Percentiles rank a stretch among this genome's conserved stretches.
These are phyloP conservation scores for Macrocybe gigantea DNA, from an alignment of 768 basidiomycete species.

Conservation along the genomic window DNA sequence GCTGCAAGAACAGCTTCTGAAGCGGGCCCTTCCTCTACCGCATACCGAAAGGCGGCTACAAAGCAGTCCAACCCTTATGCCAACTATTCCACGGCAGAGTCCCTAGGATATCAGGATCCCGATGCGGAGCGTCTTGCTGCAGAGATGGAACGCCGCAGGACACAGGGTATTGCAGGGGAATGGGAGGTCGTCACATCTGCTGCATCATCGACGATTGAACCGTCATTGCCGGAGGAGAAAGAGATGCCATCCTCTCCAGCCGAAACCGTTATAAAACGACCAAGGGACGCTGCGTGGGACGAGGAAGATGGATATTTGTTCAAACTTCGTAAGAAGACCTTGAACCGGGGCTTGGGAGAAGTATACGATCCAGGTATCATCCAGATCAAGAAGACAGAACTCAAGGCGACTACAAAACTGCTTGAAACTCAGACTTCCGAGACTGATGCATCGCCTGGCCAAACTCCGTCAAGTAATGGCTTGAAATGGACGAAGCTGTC, in stretches of 20 bases:
- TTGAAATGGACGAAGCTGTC: conserved; percentile 30
- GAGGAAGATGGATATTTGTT: conserved; percentile 56
- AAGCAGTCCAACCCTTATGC: conserved; percentile 64
- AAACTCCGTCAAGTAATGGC: conserved; percentile 8
- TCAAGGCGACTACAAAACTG: conserved; percentile 9
- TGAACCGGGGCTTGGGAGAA: conserved; percentile 60
- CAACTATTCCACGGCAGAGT: conserved; percentile 86
- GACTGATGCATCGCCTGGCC: background rate
- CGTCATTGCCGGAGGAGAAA: conserved; percentile 1
- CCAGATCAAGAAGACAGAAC: conserved; percentile 51
- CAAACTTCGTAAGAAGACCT: conserved; percentile 63
- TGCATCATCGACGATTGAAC: conserved; percentile 8
- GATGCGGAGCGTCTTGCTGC: conserved; percentile 62
- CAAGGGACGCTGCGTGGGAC: conserved; percentile 29
- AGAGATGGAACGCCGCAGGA: conserved; percentile 52
- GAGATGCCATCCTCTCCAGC: conserved; percentile 8
- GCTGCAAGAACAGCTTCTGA: conserved; percentile 20
- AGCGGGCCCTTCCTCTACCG: conserved; percentile 25
- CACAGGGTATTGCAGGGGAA: conserved; percentile 67
- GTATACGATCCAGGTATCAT: conserved; percentile 78
- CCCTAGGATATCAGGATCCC: conserved; percentile 75
- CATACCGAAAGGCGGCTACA: conserved; percentile 32
- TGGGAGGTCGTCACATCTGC: conserved; percentile 60
- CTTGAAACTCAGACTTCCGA: background rate
- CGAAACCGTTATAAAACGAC: conserved; percentile 25